phyloP scores from a whole-genome alignment of 1,284 basidiomycete species.

The Leccinum angustisporum region DNA sequence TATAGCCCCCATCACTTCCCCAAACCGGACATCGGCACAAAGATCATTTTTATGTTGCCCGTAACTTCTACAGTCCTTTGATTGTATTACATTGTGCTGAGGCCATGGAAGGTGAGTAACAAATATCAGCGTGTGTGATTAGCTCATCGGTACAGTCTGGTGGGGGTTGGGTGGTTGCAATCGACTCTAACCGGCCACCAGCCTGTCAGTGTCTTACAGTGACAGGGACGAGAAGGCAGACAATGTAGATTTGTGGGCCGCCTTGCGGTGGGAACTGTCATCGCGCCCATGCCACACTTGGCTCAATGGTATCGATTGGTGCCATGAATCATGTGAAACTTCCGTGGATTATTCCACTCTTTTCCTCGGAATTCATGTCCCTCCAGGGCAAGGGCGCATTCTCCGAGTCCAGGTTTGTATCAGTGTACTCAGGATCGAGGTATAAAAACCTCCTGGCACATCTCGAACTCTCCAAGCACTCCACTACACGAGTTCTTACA shows the following conservation, averaged over 20 bases:
- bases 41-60: not conserved
- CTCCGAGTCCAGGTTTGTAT: not conserved
- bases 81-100: not conserved
- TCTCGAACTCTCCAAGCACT: slow-evolving; percentile 8
- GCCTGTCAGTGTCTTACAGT: not conserved
- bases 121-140: not conserved
- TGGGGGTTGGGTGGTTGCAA: not conserved
- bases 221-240: slow-evolving; percentile 1
- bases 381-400: not conserved
- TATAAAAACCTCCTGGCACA: slow-evolving; percentile 13
- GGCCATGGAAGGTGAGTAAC: not conserved
- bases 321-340: not conserved
- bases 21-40: not conserved
- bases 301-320: not conserved
- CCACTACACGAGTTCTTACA: slow-evolving; percentile 10
- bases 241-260: not conserved
- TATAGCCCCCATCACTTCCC: not conserved
- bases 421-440: not conserved
- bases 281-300: not conserved
- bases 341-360: not conserved
- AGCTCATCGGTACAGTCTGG: not conserved
- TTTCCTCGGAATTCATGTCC: slow-evolving; percentile 3
- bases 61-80: not conserved
- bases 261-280: not conserved
- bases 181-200: not conserved